Evolutionary conservation across 2,329 filamentous ascomycete species (phyloP).

Genomic region (Polytolypa hystricis): DNA sequence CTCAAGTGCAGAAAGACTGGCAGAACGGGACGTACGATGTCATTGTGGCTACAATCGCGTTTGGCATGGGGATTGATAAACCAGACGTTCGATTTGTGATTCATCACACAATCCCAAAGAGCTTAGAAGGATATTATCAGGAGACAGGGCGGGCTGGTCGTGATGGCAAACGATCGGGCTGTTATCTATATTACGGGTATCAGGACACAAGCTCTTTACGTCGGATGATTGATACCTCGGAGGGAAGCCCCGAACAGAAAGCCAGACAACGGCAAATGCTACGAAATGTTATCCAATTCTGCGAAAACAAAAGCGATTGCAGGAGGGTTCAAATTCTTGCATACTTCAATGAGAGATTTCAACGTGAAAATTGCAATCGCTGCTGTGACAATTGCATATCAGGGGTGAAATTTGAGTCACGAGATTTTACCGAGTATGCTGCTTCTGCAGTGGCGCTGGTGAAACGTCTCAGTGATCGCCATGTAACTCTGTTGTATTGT

Average conservation of each 20-base stretch:
- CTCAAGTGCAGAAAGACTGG: constrained; percentile 66
- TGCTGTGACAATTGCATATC: constrained; percentile 85
- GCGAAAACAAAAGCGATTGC: constrained; percentile 80
- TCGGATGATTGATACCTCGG: constrained; percentile 72
- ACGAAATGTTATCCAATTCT: constrained; percentile 72
- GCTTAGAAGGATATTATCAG: constrained; percentile 94
- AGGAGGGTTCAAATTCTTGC: constrained; percentile 74
- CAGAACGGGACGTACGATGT: constrained; percentile 70
- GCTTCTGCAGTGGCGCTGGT: constrained; percentile 60
- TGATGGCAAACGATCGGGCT: constrained; percentile 77
- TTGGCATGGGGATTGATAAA: constrained; percentile 99
- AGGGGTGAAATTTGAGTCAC: constrained; percentile 55
- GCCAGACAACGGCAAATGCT: constrained; percentile 77
- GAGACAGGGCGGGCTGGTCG: constrained; percentile 91
- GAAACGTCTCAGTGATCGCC: constrained; percentile 20
- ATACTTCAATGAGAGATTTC: constrained; percentile 89
- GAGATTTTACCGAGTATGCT: constrained; percentile 69
- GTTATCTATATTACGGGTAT: constrained; percentile 82
- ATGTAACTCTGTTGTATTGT: constrained; percentile 64
- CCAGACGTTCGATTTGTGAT: constrained; percentile 93
- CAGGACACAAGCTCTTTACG: constrained; percentile 62
- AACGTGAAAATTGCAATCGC: constrained; percentile 56
- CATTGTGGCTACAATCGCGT: constrained; percentile 95
- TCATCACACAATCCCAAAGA: constrained; percentile 86
- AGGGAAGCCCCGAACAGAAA: constrained; percentile 68